phyloP scores from a whole-genome alignment of 1,284 basidiomycete species.

The Trichosporon sp. region DNA sequence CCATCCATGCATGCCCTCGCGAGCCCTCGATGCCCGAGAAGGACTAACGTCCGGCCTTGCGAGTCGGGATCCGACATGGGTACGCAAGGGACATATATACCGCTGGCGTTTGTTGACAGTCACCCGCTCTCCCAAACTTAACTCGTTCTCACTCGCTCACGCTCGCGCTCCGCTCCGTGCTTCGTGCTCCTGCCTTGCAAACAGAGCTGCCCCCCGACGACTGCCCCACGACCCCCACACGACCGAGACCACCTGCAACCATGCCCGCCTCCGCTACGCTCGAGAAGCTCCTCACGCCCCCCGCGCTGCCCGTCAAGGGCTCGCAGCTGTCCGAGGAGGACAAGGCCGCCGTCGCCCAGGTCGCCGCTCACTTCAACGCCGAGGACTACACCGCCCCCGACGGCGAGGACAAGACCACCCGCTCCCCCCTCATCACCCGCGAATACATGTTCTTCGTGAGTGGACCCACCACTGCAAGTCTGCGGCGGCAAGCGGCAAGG shows the following conservation, averaged over 20 bases:
- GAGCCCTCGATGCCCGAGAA: background rate
- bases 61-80: too few relatives aligned
- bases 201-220: background rate
- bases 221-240: background rate
- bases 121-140: background rate
- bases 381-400: slow-evolving; percentile 36
- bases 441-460: slow-evolving; percentile 53
- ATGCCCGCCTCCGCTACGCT: background rate
- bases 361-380: slow-evolving; percentile 40
- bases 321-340: slow-evolving; percentile 6
- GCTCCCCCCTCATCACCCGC: slow-evolving; percentile 35
- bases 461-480: background rate
- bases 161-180: background rate
- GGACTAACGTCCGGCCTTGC: background rate
- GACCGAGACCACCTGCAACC: background rate
- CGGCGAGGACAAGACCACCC: slow-evolving; percentile 30
- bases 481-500: too few relatives aligned
- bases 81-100: background rate
- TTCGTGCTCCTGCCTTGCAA: background rate
- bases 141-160: background rate
- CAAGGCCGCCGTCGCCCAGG: slow-evolving; percentile 18
- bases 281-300: slow-evolving; percentile 14
- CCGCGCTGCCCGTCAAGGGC: slow-evolving; percentile 4
- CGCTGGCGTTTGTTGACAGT: background rate
- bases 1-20: background rate